Evolutionary conservation across 2,329 filamentous ascomycete genomes (phyloP).

Genomic region (Exophiala xenobiotica): DNA sequence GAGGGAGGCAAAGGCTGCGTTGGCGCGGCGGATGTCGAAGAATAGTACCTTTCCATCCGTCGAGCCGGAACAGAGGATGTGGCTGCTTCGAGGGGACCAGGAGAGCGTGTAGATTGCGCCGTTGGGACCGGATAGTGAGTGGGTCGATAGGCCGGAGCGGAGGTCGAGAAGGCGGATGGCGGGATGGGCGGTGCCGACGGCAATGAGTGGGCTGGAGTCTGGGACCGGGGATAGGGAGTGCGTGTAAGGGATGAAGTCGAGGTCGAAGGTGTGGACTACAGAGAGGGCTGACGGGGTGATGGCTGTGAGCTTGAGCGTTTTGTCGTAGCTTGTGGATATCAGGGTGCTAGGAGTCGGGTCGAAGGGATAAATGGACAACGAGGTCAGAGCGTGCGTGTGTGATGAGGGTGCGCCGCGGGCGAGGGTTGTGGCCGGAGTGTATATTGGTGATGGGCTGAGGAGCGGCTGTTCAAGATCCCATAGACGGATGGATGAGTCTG

Average conservation of each 20-base stretch:
- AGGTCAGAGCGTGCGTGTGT: conserved; percentile 48
- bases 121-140: conserved; percentile 67
- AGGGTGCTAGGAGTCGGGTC: conserved; percentile 48
- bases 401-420: conserved; percentile 32
- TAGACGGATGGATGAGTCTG: conserved; percentile 77
- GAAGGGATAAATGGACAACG: conserved; percentile 50
- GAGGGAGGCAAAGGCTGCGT: conserved; percentile 71
- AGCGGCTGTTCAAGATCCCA: conserved; percentile 80
- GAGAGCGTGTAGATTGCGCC: conserved; percentile 67
- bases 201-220: conserved; percentile 73
- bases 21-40: conserved; percentile 83
- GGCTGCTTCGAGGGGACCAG: conserved; percentile 73
- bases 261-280: conserved; percentile 46
- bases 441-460: conserved; percentile 3
- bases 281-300: conserved; percentile 41
- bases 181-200: conserved; percentile 83
- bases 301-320: conserved; percentile 46
- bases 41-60: conserved; percentile 78
- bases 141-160: conserved; percentile 73
- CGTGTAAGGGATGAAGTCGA: conserved; percentile 51
- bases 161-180: conserved; percentile 82
- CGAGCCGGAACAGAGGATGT: conserved; percentile 80
- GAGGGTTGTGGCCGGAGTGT: conserved; percentile 17
- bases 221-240: conserved; percentile 69
- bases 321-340: conserved; percentile 47